Evolutionary conservation across 257 asterid species (phyloP).

Genomic region (Osmanthus fragrans): DNA sequence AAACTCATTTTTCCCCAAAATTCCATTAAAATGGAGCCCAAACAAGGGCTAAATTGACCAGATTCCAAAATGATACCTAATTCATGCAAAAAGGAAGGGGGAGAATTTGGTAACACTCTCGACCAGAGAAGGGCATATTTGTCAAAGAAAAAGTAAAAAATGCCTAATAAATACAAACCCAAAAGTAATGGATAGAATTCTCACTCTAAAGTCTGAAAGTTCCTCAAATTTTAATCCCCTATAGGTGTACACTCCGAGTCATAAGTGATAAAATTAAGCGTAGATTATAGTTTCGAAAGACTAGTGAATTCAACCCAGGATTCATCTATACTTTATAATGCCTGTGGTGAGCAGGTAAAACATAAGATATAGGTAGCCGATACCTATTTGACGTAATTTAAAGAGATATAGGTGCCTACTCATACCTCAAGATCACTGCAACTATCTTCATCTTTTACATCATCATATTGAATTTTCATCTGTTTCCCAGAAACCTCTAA

Average conservation of each 20-base stretch:
- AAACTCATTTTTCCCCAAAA: too few relatives aligned
- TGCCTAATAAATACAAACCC: not conserved
- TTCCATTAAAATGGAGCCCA: too few relatives aligned
- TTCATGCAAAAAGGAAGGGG: not conserved
- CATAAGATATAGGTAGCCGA: too few relatives aligned
- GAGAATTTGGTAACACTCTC: too few relatives aligned
- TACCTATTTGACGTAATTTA: not conserved
- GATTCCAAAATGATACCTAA: not conserved
- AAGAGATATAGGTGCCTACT: not conserved
- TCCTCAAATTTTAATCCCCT: not conserved
- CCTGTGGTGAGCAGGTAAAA: not conserved
- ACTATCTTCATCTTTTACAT: slow-evolving; percentile 70
- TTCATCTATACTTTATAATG: not conserved
- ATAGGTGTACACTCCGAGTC: not conserved
- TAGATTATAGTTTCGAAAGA: not conserved
- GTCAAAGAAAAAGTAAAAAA: not conserved
- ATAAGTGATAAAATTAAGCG: not conserved
- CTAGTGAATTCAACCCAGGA: not conserved
- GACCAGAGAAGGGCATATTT: not conserved
- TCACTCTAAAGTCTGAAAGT: not conserved
- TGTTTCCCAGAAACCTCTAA: slow-evolving; percentile 64
- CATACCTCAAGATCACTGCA: slow-evolving; percentile 75
- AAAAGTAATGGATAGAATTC: not conserved
- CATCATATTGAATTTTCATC: slow-evolving; percentile 70
- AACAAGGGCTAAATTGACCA: too few relatives aligned